A percentile compares a stretch with the other conserved stretches of the same genome.
Conservation (phyloP, 768 basidiomycete genomes). For the Phaeolepiota aurea region DNA sequence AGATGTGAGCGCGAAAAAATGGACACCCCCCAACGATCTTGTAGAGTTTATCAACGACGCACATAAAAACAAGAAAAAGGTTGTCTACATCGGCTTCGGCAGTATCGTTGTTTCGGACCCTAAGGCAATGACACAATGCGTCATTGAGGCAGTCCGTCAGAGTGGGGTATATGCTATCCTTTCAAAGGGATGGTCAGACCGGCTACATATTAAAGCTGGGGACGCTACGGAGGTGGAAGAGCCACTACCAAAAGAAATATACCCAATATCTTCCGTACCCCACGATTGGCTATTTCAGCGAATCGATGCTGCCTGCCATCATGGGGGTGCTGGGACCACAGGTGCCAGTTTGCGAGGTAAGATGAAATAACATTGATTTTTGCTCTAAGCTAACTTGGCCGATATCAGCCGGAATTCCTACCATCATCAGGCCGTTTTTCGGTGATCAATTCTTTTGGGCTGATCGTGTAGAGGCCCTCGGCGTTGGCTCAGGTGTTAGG, state of each 20-base stretch:
- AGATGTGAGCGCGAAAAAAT: constrained; percentile 82
- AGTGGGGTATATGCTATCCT: constrained; percentile 90
- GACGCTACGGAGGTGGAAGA: constrained; percentile 59
- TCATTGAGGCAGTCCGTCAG: constrained; percentile 79
- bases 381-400: constrained; percentile 3
- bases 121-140: constrained; percentile 81
- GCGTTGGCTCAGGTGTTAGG: constrained; percentile 81
- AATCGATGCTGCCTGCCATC: constrained; percentile 96
- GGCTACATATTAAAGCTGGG: constrained; percentile 58
- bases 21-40: constrained; percentile 78
- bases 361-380: constrained; percentile 8
- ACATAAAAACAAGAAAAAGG: constrained; percentile 67
- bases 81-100: constrained; percentile 97
- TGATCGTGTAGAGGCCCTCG: constrained; percentile 93
- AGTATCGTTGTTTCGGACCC: constrained; percentile 97
- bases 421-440: constrained; percentile 95
- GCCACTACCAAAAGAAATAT: constrained; percentile 71
- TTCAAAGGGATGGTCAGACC: constrained; percentile 97
- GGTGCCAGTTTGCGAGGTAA: constrained; percentile 88
- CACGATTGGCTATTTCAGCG: constrained; percentile 94
- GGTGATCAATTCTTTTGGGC: constrained; percentile 99
- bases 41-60: constrained; percentile 79
- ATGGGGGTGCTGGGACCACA: constrained; percentile 95
- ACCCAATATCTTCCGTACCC: constrained; percentile 77
- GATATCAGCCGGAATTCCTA: constrained; percentile 76